These are phyloP conservation scores for Cordyceps farinosa DNA, from an alignment of 2,329 filamentous ascomycete species.

Conservation along the genomic window DNA sequence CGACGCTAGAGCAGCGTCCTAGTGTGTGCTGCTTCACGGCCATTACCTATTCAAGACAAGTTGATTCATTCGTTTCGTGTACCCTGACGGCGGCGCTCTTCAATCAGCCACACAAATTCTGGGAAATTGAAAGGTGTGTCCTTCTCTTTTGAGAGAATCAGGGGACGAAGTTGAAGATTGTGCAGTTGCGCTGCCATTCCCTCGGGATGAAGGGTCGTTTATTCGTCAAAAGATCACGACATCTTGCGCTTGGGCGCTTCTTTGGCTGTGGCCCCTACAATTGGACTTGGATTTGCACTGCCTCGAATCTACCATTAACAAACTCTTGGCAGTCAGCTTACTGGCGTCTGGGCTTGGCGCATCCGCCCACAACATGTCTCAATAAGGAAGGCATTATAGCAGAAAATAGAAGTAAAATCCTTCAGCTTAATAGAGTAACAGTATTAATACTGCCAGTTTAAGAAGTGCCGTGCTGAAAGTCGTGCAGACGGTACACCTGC, in stretches of 20 bases:
- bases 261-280: neutral
- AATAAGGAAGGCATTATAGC: neutral
- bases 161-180: too few species aligned
- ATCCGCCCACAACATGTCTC: neutral
- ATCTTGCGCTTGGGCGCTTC: neutral
- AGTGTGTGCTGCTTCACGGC: neutral
- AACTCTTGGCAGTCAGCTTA: conserved; percentile 12
- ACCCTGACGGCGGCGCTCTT: neutral
- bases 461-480: neutral
- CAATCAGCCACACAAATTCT: neutral
- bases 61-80: neutral
- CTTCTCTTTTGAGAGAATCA: too few species aligned
- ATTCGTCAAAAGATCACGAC: too few species aligned
- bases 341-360: neutral
- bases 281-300: neutral
- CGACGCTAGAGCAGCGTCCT: neutral
- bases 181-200: too few species aligned
- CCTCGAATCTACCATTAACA: neutral
- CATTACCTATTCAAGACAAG: conserved; percentile 5
- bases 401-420: neutral
- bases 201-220: too few species aligned
- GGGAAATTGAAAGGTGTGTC: too few species aligned
- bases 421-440: neutral
- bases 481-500: neutral
- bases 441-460: neutral